Base-by-base conservation (phyloP, 2,329 filamentous ascomycete species). In the Chrysosporium queenslandicum region DNA sequence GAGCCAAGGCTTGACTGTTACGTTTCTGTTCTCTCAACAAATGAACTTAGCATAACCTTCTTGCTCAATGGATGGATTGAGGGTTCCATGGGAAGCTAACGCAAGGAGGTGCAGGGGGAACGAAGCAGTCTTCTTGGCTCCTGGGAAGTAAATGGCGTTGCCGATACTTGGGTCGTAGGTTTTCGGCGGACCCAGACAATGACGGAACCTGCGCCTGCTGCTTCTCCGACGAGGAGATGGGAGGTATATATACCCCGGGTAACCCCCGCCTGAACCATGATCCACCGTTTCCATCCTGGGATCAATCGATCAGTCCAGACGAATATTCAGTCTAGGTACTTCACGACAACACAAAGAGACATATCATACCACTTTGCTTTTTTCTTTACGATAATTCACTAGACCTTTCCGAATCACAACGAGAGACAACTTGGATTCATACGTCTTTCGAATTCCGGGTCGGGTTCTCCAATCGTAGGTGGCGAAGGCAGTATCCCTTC, bases 361-460 rank as follows among this genome's bases (percentile, higher is more conserved):
- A 32, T 42, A 42, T 16, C n/a, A n/a, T n/a, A n/a, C n/a, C n/a
- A n/a, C n/a, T n/a, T n/a, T n/a, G n/a, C n/a, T n/a, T 30, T 48
- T 48, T 48, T 48, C 20, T 16, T n/a, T 16, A 39, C 47, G 47
- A 50, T 32, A 50, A 50, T 34, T 36, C 48, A 34, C 29, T 5
- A 14, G 7, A 25, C 4, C 8, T 25, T 20, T 20, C 16, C 29
- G 6, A 5, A 16, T 27, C 29, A n/a, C 14, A 25, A 25, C 45
- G n/a, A n/a, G 32, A 30, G 9, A 18, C 12, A 36, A 25, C 29
- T n/a, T 18, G n/a, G 12, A 42, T 32, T 36, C n/a, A 7, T 16
- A 23, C 14, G 3, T 30, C 4, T 34, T 5, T 25, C 2, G 25
- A 50, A 27, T 36, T 41, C 32, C 34, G 46, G 16, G 20, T 50